phyloP scores from a whole-genome alignment of 2,329 filamentous ascomycete genomes.

The Aureobasidium sp. region DNA sequence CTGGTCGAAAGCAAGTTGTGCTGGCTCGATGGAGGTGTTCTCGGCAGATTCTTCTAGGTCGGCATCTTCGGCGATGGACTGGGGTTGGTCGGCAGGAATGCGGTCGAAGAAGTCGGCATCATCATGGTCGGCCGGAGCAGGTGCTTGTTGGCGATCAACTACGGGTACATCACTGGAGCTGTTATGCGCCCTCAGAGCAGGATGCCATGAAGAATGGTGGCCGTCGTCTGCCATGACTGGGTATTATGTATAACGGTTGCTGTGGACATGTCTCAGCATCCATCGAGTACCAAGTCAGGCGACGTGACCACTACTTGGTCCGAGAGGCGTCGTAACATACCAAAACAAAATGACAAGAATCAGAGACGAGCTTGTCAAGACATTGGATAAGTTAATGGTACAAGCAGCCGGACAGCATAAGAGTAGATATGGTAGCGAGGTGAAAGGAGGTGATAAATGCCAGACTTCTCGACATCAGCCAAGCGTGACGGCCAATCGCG shows the following conservation, averaged over 20 bases:
- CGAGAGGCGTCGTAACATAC: neutral
- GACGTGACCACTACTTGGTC: neutral
- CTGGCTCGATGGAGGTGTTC: neutral
- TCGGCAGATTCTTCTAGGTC: neutral
- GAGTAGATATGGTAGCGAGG: neutral
- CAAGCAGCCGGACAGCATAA: neutral
- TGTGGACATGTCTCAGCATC: constrained; percentile 1
- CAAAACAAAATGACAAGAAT: neutral
- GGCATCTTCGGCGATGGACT: neutral
- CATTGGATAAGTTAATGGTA: neutral
- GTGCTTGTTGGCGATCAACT: neutral
- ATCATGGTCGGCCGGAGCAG: neutral
- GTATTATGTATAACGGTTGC: constrained; percentile 8
- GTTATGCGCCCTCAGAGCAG: constrained; percentile 10
- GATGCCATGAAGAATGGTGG: constrained; percentile 10
- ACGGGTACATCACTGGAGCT: neutral
- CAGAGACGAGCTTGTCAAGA: neutral
- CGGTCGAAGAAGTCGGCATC: constrained; percentile 9
- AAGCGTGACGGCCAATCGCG: neutral
- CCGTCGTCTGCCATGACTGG: neutral
- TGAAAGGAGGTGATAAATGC: constrained; percentile 1
- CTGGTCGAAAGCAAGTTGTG: neutral
- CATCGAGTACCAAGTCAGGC: neutral
- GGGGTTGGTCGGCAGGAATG: neutral
- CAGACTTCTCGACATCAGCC: neutral